phyloP scores from a whole-genome alignment of 1,139 yeast species.

The Blastobotrys malaysiensis region DNA sequence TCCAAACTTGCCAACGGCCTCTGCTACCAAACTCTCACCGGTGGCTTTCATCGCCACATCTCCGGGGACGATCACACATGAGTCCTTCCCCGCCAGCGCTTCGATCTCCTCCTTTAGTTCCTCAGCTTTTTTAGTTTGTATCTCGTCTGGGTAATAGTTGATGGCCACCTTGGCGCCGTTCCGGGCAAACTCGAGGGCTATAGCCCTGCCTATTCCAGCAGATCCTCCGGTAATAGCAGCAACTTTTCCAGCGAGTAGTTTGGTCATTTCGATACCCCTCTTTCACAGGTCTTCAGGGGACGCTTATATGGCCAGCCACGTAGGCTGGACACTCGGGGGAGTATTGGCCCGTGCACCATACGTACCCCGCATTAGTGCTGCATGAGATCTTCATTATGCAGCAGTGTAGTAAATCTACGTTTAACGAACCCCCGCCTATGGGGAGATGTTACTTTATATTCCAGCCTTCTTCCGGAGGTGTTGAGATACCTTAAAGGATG shows the following conservation, averaged over 20 bases:
- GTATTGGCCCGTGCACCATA: not conserved
- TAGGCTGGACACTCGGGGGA: not conserved
- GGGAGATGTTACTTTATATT: not conserved
- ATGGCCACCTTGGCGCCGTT: slow-evolving; percentile 32
- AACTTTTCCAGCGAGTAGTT: slow-evolving; percentile 15
- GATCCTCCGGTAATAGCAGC: slow-evolving; percentile 39
- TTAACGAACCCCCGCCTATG: not conserved
- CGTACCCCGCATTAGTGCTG: not conserved
- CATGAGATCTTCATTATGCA: not conserved
- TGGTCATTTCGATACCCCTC: not conserved
- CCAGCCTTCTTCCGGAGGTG: not conserved
- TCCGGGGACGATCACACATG: slow-evolving; percentile 38
- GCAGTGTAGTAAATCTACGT: not conserved
- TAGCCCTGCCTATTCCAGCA: slow-evolving; percentile 39
- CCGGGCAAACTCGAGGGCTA: slow-evolving; percentile 33
- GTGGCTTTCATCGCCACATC: slow-evolving; percentile 40
- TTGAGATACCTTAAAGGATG: not conserved
- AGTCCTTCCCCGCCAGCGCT: slow-evolving; percentile 15
- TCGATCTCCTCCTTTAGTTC: slow-evolving; percentile 29
- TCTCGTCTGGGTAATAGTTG: slow-evolving; percentile 28
- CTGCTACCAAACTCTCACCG: slow-evolving; percentile 32
- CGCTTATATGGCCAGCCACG: not conserved
- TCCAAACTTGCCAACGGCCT: slow-evolving; percentile 38
- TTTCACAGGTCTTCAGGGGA: not conserved
- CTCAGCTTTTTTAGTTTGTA: slow-evolving; percentile 25